Base-by-base conservation (phyloP, 2,329 filamentous ascomycete genomes). In the Fusarium sarcochroum region DNA sequence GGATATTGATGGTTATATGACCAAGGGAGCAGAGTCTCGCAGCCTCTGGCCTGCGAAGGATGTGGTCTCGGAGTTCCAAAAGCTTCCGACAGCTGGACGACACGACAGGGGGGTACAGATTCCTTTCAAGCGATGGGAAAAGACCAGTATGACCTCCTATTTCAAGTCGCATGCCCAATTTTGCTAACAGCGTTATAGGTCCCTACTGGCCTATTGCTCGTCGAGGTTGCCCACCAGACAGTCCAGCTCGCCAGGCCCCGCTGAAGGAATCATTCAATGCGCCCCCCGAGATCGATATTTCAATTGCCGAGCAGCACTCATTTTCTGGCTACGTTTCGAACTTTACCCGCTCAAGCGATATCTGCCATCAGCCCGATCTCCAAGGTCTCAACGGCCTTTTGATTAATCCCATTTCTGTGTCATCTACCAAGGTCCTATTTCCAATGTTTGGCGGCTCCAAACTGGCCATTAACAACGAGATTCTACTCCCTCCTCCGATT, bases 391-490 rank as follows among this genome's bases (percentile, higher is more conserved):
- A 91, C 67, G 89, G 90, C 41, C 86, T 91, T 69, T 84, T 92
- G 45, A 89, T 90, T 72, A 83, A 86, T 47, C 87, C 89, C 0
- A 80, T 89, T 21, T 85, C 85, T 13, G 85, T 86, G 1, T 81
- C 84, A 3, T 82, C 87, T 3, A 89, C 87, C 38, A 85, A 84
- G 63, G 81, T 84, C 7, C 78, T 91, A 18, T 84, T 90, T 44
- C 90, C 90, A 20, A 82, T 92, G 74, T 91, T 92, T 66, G 87
- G 89, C 42, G 90, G 90, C 61, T 91, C 89, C 78, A 92, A 92
- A 74, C 81, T 91, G 37, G 84, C 85, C 18, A 85, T 90, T 66
- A 91, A 92, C 80, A 91, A 90, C 73, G 90, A 92, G 68, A 91
- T 92, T 63, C 81, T 91, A 15, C 85, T 92, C 17, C 90, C 90